Evolutionary conservation across 2,329 filamentous ascomycete species (phyloP).

Genomic region (Arthrocladium fulminans): DNA sequence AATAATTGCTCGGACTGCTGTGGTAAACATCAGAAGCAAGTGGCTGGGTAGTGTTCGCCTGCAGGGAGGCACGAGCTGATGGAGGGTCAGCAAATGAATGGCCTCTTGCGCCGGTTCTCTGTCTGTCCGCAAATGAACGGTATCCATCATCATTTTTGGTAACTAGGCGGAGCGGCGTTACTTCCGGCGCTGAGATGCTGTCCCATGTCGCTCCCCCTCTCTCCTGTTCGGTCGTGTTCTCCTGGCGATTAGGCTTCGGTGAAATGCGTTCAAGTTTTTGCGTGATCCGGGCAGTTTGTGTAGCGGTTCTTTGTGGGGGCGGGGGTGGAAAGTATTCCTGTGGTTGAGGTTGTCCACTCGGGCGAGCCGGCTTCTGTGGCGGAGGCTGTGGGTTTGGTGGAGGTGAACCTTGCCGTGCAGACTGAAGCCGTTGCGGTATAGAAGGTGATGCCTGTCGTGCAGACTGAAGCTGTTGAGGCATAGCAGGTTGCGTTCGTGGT

Average conservation of each 20-base stretch:
- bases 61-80: background rate
- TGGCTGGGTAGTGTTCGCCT: background rate
- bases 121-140: background rate
- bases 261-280: conserved; percentile 4
- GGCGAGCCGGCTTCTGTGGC: background rate
- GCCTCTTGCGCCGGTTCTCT: background rate
- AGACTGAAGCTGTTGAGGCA: background rate
- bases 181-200: background rate
- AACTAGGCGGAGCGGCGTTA: background rate
- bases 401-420: background rate
- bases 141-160: conserved; percentile 5
- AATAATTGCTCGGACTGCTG: background rate
- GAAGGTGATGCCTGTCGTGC: background rate
- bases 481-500: background rate
- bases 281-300: background rate
- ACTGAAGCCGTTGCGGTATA: background rate
- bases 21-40: background rate
- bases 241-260: background rate
- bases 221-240: background rate
- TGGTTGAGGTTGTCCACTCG: background rate
- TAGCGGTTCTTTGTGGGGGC: background rate
- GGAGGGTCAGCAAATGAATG: background rate
- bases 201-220: background rate
- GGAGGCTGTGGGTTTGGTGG: background rate
- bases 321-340: conserved; percentile 5